Conservation (phyloP, 192 early-diverging fungal species). For the Podila minutissima region DNA sequence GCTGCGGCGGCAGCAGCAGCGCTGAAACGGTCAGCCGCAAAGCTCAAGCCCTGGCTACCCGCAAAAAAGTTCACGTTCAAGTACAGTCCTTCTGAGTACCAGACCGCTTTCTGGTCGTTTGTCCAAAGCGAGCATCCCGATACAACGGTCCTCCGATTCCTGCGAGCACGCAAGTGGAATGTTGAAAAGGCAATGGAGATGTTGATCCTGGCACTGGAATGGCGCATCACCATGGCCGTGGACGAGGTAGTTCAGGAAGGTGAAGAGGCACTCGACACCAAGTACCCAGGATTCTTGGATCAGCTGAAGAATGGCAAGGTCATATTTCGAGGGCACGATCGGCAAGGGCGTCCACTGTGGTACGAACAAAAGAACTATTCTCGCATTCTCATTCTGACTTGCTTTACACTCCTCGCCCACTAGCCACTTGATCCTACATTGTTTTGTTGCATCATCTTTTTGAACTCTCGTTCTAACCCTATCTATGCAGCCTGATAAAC, state of each 20-base stretch:
- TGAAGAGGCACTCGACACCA: slow-evolving; percentile 53
- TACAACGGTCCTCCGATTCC: slow-evolving; percentile 75
- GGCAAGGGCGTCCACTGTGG: slow-evolving; percentile 56
- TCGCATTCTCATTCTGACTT: not conserved
- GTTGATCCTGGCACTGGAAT: slow-evolving; percentile 72
- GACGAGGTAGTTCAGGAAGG: slow-evolving; percentile 58
- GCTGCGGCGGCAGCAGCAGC: slow-evolving; percentile 29
- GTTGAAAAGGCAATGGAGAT: slow-evolving; percentile 79
- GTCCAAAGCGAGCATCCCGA: slow-evolving; percentile 76
- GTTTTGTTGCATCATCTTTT: not conserved
- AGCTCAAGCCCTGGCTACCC: slow-evolving; percentile 44
- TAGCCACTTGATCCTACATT: too few species aligned
- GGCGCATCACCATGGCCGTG: slow-evolving; percentile 69
- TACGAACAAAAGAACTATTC: slow-evolving; percentile 11
- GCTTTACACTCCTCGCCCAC: too few species aligned
- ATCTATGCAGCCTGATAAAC: slow-evolving; percentile 48
- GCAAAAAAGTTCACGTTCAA: slow-evolving; percentile 50
- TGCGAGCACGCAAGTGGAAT: slow-evolving; percentile 91
- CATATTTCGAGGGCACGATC: slow-evolving; percentile 59
- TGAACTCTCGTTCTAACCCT: slow-evolving; percentile 4
- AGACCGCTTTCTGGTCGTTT: slow-evolving; percentile 69
- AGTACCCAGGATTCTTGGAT: slow-evolving; percentile 54
- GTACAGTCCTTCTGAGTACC: slow-evolving; percentile 52
- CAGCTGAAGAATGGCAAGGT: slow-evolving; percentile 58
- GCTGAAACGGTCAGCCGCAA: slow-evolving; percentile 32